Evolutionary conservation across 1,284 basidiomycete genomes (phyloP), one percentile per base, ranked within the genome.

Genomic region (Coniferiporia sulphurascens): DNA sequence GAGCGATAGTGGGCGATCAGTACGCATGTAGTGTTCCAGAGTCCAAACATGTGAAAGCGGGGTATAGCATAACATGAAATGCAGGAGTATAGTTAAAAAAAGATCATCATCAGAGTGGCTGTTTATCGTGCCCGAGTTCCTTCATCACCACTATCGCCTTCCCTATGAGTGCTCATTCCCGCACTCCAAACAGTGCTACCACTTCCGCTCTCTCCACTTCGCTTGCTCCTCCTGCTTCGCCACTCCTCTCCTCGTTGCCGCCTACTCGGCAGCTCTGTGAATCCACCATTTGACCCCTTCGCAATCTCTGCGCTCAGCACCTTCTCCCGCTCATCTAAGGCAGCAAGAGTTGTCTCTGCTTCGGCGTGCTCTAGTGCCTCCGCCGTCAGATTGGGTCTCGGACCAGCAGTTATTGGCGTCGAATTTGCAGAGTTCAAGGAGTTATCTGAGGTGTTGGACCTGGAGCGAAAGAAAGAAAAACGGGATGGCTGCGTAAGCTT

Each of bases 171-270:
- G 65, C 84, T 85, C 84, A 90, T 85, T 27, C 89, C 89, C 50
- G 89, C 89, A 68, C 89, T 91, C 85, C 86, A 91, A 27, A 91
- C 87, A 1, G 89, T 91, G 69, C 87, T 88, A 1, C 85, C 86
- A 65, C 81, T 82, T 45, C 84, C 84, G 48, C 82, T 83, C 58
- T 77, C 82, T 17, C 78, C 81, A 58, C 72, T 73, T 22, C 67
- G 78, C 63, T 81, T 84, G 64, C 80, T 81, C 58, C 78, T 71
- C 57, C 82, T 78, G 63, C 83, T 82, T 67, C 86, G 78, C 58
- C 83, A 78, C 44, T 66, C 50, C 74, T 76, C 62, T 71, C 77
- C 51, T 67, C 74, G 63, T 65, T 72, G 58, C 35, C 73, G 75
- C 55, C 82, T 73, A 19, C 72, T 76, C 15, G 76, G 73, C 56